phyloP scores from a whole-genome alignment of 129 eudicot genomes.

The Centrapalus pauciflorus region DNA sequence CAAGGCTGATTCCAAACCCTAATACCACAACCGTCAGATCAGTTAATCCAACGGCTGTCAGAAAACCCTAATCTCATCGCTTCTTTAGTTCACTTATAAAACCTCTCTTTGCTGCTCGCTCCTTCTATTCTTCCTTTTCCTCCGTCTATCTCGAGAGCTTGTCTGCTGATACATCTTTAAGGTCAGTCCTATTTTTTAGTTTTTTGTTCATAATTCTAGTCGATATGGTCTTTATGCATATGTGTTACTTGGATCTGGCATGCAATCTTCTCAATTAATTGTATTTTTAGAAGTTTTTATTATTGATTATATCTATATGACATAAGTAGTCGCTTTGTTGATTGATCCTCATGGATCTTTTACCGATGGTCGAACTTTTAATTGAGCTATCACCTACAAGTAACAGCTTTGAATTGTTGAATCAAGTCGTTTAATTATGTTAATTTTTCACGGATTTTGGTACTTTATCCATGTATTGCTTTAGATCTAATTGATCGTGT shows the following conservation, averaged over 20 bases:
- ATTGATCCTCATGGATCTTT: neutral
- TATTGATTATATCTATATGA: neutral
- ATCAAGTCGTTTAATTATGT: neutral
- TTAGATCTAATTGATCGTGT: neutral
- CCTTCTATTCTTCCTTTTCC: constrained; percentile 28
- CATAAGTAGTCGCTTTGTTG: neutral
- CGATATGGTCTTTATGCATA: neutral
- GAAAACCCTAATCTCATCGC: constrained; percentile 29
- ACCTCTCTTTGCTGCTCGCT: constrained; percentile 29
- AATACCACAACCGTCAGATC: constrained; percentile 23
- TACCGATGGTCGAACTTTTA: no score
- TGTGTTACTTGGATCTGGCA: constrained; percentile 2
- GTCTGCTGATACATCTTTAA: constrained; percentile 12
- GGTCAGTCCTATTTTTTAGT: neutral
- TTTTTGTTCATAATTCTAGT: neutral
- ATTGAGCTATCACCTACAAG: no score
- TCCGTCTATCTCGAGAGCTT: constrained; percentile 11
- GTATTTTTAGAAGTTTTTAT: neutral
- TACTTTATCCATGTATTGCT: neutral
- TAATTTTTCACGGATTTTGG: neutral
- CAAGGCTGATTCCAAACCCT: constrained; percentile 10
- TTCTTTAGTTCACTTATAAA: constrained; percentile 27
- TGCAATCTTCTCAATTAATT: no score
- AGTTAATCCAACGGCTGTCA: constrained; percentile 14
- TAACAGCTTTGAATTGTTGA: neutral